Base-by-base conservation (phyloP, 2,329 filamentous ascomycete genomes). In the Cordyceps farinosa region DNA sequence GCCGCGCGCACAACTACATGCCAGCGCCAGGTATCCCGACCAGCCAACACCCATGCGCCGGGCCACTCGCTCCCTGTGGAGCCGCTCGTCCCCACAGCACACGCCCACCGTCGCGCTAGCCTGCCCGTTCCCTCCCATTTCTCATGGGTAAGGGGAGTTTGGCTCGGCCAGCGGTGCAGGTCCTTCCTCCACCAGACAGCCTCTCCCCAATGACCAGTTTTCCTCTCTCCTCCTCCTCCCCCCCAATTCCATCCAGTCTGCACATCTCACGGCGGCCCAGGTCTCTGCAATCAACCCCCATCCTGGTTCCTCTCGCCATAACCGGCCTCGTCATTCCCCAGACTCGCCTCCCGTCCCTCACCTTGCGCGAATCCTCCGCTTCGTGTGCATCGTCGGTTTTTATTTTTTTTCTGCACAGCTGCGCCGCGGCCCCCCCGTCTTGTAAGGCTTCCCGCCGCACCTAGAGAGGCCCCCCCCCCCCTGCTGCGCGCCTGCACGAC, bases 101-200 rank as follows among this genome's bases (percentile, higher is more conserved):
- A 52, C 55, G 27, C 57, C 59, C 69, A 56, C 67, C 68, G 73
- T 75, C 68, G 13, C 10, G 50, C 27, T 74, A 75, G 63, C 63
- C 59, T 38, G 69, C 71, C 73, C 73, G 73, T 75, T 75, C 72
- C 71, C 74, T 74, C 70, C 71, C 70, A 71, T 74, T 22, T 73
- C 66, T 73, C 72, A 71, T 78, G 76, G 76, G 76, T 78, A 69
- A 78, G 76, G 76, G 72, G 70, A 78, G 76, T 78, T 78, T 73
- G 69, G 67, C 48, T 47, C 67, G 68, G 70, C 71, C 71, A 74
- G 73, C 69, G 70, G 68, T 71, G 74, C 71, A 76, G 72, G 73
- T 76, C 72, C 70, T 75, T 63, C 72, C 71, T 75, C 73, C 74
- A 75, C 73, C 73, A 71, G 71, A 70, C 72, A 72, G 72, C 72